Percentiles rank a stretch among this genome's conserved stretches.
Evolutionary conservation across 257 asterid genomes (phyloP).

Genomic region (Solanum lycopersicoides): DNA sequence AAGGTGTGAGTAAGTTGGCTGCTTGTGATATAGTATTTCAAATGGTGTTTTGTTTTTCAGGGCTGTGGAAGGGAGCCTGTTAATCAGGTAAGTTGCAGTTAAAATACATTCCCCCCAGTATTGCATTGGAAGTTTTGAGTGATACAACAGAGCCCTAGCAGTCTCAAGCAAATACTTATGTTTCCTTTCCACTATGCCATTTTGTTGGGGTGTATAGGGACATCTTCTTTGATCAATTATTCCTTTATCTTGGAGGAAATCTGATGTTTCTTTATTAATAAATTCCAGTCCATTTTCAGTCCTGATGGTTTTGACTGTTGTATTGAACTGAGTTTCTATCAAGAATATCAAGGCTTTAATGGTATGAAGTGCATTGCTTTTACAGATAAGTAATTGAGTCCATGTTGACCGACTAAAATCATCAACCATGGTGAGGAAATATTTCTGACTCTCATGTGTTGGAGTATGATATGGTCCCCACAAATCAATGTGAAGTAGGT

Average conservation of each 20-base stretch:
- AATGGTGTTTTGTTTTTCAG: neutral
- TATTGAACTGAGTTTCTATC: no score
- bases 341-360: no score
- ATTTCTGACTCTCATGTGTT: neutral
- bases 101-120: neutral
- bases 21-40: neutral
- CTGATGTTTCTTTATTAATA: no score
- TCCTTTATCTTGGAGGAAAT: no score
- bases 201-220: neutral
- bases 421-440: neutral
- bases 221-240: no score
- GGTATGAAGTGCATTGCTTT: neutral
- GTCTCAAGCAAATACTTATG: neutral
- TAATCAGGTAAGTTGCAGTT: neutral
- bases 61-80: neutral
- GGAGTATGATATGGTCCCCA: neutral
- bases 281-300: no score
- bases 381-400: neutral
- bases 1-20: neutral
- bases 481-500: neutral
- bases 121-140: no score
- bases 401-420: neutral
- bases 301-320: neutral
- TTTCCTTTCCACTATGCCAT: neutral
- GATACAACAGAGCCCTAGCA: no score